A percentile compares a stretch with the other conserved stretches of the same genome.
These are phyloP conservation scores for Silene latifolia DNA, from an alignment of 148 eudicot genomes.

Conservation along the genomic window DNA sequence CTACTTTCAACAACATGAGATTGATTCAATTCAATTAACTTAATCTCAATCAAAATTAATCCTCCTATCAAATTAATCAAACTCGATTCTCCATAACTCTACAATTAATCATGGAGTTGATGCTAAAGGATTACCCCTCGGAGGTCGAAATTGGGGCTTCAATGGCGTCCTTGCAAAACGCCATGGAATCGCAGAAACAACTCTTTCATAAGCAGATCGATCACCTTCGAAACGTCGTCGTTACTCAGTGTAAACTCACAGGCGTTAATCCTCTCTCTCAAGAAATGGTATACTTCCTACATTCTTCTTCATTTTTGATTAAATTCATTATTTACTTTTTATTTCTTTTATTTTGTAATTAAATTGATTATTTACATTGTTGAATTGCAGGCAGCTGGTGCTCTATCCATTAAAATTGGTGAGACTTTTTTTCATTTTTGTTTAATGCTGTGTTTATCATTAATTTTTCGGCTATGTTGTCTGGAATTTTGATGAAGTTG, in stretches of 20 bases:
- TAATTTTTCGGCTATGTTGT: too few species aligned
- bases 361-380: conserved; percentile 1
- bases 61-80: not conserved
- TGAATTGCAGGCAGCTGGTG: conserved; percentile 90
- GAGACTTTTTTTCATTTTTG: conserved; percentile 22
- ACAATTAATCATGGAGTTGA: conserved; percentile 31
- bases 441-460: not conserved
- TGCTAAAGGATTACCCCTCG: conserved; percentile 33
- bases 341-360: not conserved
- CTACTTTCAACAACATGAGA: not conserved
- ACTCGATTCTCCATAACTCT: not conserved
- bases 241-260: conserved; percentile 73
- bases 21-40: not conserved
- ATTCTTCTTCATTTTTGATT: not conserved
- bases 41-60: not conserved
- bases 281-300: conserved; percentile 61
- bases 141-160: conserved; percentile 42
- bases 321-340: not conserved
- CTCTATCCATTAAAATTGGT: conserved; percentile 86
- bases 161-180: conserved; percentile 37
- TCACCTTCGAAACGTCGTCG: conserved; percentile 52
- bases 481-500: not conserved
- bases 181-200: conserved; percentile 57
- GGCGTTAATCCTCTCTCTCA: conserved; percentile 93
- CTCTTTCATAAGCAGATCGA: conserved; percentile 65